Evolutionary conservation across 2,329 filamentous ascomycete species (phyloP).

Genomic region (Lasiodiplodia gonubiensis): DNA sequence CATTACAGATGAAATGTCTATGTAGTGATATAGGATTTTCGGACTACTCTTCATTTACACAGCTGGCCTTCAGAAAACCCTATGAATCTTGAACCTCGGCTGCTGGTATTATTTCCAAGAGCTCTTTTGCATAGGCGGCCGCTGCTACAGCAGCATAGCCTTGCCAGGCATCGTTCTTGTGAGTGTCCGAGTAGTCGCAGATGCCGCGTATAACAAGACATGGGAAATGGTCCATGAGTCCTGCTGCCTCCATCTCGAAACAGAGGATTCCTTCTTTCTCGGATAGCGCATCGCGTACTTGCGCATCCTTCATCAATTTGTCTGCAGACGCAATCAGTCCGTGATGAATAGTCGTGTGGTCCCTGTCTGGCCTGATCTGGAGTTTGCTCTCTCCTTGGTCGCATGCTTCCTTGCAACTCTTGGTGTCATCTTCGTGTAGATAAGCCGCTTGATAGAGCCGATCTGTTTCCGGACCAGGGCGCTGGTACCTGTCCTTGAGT

Average conservation of each 20-base stretch:
- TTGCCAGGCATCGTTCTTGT: slow-evolving; percentile 41
- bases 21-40: no score
- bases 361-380: neutral
- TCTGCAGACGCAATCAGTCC: slow-evolving; percentile 37
- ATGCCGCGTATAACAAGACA: slow-evolving; percentile 28
- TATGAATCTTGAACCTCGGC: no score
- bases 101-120: neutral
- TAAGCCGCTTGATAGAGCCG: no score
- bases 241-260: slow-evolving; percentile 30
- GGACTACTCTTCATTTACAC: no score
- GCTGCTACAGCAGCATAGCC: slow-evolving; percentile 38
- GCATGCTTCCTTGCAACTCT: no score
- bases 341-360: slow-evolving; percentile 31
- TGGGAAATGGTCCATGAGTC: slow-evolving; percentile 28
- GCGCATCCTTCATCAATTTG: slow-evolving; percentile 33
- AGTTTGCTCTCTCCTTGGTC: no score
- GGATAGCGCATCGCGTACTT: slow-evolving; percentile 10
- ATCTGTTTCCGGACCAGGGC: no score
- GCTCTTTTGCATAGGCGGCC: slow-evolving; percentile 35
- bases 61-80: no score
- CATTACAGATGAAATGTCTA: no score
- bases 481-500: no score
- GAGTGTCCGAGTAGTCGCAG: slow-evolving; percentile 31
- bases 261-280: slow-evolving; percentile 3
- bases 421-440: no score